Evolutionary conservation across 768 basidiomycete species (phyloP).

Genomic region (Leccinum subgranulosum): DNA sequence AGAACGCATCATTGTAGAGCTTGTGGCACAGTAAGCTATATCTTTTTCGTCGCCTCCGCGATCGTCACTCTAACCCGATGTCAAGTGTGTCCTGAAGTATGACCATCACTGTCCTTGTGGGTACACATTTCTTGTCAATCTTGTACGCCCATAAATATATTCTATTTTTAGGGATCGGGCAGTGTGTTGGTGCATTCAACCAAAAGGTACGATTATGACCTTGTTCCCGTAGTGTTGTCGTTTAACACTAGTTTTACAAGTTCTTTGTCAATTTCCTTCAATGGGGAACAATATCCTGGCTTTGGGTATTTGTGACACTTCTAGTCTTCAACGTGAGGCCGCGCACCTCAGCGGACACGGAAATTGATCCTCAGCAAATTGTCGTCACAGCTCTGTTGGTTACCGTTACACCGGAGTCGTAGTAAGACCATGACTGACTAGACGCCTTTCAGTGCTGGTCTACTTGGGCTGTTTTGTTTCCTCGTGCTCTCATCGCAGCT

Average conservation of each 20-base stretch:
- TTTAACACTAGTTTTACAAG: constrained; percentile 31
- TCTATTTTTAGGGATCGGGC: constrained; percentile 70
- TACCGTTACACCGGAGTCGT: background rate
- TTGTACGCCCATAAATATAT: background rate
- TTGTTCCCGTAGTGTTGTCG: background rate
- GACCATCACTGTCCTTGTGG: constrained; percentile 90
- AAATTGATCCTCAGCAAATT: constrained; percentile 65
- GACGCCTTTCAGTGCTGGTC: constrained; percentile 46
- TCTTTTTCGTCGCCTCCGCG: background rate
- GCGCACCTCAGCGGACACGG: constrained; percentile 13
- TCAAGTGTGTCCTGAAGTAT: constrained; percentile 74
- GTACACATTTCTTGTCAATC: constrained; percentile 22
- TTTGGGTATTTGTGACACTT: constrained; percentile 63
- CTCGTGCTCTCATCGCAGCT: constrained; percentile 58
- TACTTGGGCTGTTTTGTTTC: constrained; percentile 71
- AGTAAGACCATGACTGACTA: constrained; percentile 7
- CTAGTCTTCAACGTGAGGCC: constrained; percentile 48
- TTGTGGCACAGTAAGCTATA: constrained; percentile 70
- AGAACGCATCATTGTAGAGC: constrained; percentile 76
- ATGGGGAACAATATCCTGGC: constrained; percentile 56
- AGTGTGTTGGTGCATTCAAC: constrained; percentile 91
- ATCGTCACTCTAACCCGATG: background rate
- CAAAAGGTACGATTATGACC: constrained; percentile 58
- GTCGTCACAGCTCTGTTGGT: constrained; percentile 74
- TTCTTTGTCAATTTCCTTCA: constrained; percentile 83